Base-by-base conservation (phyloP, 306 rosid genomes). In the Inga oerstediana region DNA sequence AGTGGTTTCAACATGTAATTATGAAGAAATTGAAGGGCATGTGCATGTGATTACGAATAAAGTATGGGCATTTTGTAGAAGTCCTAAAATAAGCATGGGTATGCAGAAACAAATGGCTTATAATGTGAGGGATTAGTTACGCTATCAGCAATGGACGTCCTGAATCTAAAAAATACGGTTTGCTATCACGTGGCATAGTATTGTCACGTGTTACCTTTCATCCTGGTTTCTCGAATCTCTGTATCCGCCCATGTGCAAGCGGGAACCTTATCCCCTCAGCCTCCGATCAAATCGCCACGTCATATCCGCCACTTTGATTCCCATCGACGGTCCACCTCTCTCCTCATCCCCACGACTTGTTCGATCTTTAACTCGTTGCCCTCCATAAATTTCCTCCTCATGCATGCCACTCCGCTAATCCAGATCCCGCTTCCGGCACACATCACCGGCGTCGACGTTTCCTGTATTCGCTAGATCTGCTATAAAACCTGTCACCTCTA, bases 251-350 rank as follows among this genome's bases (percentile, higher is more conserved):
- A 81, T 77, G 19, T 54, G 84, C 83, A 71, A 74, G 22, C 7
- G 39, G 30, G 76, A 88, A 75, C 83, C 96, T 91, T 90, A 94
- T 94, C 98, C 66, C 37, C 37, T 62, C 24, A 77, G 77, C 71
- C 16, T 11, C 35, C 88, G 85, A 90, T 90, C 92, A 74, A 83
- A 46, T 37, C 2, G 82, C 91, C 94, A 93, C 85, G 86, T 88
- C 87, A 70, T 37, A 16, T 2, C 3, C 7, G 8, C 44, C n/a
- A 70, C 46, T 1, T 15, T 1, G 54, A 17, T 83, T 14, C 7
- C 0, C 16, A 85, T 84, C 72, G 13, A 90, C 94, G 97, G 85
- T 7, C 8, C 68, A 72, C 86, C 85, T 86, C 46, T 0, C 24
- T 13, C 61, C 16, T 8, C 24, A 12, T 43, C 64, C 12, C 20